Evolutionary conservation across 2,329 filamentous ascomycete genomes (phyloP), one percentile per base, ranked within the genome.

Genomic region (Fusarium ramigenum): DNA sequence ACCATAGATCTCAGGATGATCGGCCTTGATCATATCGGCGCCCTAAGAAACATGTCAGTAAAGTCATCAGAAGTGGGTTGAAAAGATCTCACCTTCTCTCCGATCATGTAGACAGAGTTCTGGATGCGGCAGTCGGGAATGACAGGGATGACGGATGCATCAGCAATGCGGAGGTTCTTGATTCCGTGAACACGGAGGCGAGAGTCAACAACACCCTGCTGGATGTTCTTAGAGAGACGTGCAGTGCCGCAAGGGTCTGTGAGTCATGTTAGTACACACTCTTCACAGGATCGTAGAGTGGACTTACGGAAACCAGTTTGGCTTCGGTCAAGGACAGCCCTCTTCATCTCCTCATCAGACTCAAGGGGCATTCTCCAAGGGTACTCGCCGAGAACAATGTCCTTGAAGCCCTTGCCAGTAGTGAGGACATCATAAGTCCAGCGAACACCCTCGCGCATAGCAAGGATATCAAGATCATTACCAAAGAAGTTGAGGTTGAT

Each of bases 401-500:
- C 87, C 77, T 83, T 88, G 79, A 91, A 87, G 2, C 86, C 88
- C 2, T 87, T 86, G 3, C 89, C 89, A 12, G 85, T 86, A 42
- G 82, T 87, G 5, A 92, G 73, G n/a, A 91, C 80, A 71, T 91
- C 88, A 78, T 90, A 86, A 12, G 83, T 82, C 77, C 84, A 89
- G 21, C 87, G 83, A 25, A 90, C 83, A 23, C 89, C 89, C 77
- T 90, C 88, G 32, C 87, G 86, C 80, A 91, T 82, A 7, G 86
- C 88, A 23, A 91, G 79, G n/a, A 91, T 82, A 71, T 86, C 85
- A 3, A 89, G 82, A 40, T 88, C 87, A n/a, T 86, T 81, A 44
- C 83, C 82, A 83, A 87, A 90, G 80, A 87, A 91, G 80, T 90
- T 89, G 78, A 91, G 86, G 77, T 87, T 86, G 77, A 92, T 90